These are phyloP conservation scores for Naematelia encephala DNA, from an alignment of 768 basidiomycete species.

Conservation along the genomic window DNA sequence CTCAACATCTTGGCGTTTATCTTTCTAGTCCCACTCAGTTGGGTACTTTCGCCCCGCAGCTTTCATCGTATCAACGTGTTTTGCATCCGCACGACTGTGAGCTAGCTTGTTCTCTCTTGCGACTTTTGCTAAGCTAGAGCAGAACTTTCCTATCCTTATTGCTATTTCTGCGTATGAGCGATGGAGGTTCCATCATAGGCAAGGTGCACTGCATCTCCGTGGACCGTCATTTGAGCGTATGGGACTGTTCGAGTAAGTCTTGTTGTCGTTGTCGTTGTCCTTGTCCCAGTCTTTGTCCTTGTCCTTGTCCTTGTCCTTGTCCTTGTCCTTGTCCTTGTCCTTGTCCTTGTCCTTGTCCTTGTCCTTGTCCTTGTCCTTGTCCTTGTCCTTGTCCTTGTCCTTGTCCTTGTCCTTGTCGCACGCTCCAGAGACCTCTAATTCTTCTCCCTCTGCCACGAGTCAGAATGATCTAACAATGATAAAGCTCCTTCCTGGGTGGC, in stretches of 20 bases:
- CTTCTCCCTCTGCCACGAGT: background rate
- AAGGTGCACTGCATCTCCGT: slow-evolving; percentile 18
- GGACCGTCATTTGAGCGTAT: slow-evolving; percentile 20
- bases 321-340: no score
- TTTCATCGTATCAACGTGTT: slow-evolving; percentile 83
- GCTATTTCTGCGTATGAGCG: slow-evolving; percentile 77
- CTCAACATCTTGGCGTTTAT: slow-evolving; percentile 60
- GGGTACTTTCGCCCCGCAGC: slow-evolving; percentile 66
- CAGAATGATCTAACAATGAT: background rate
- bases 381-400: no score
- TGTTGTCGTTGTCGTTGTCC: no score
- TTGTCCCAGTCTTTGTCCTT: no score
- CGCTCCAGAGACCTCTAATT: no score
- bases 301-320: no score
- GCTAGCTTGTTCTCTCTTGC: slow-evolving; percentile 25
- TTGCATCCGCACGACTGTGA: slow-evolving; percentile 73
- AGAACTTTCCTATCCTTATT: slow-evolving; percentile 75
- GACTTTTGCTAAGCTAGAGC: background rate
- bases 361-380: no score
- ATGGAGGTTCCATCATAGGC: slow-evolving; percentile 37
- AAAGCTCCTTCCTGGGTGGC: slow-evolving; percentile 44
- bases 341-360: no score
- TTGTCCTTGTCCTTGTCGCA: no score
- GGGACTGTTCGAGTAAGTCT: slow-evolving; percentile 38
- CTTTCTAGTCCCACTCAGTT: slow-evolving; percentile 75